Evolutionary conservation across 352 stramenopile species (phyloP).

Genomic region (Peronospora belbahrii): DNA sequence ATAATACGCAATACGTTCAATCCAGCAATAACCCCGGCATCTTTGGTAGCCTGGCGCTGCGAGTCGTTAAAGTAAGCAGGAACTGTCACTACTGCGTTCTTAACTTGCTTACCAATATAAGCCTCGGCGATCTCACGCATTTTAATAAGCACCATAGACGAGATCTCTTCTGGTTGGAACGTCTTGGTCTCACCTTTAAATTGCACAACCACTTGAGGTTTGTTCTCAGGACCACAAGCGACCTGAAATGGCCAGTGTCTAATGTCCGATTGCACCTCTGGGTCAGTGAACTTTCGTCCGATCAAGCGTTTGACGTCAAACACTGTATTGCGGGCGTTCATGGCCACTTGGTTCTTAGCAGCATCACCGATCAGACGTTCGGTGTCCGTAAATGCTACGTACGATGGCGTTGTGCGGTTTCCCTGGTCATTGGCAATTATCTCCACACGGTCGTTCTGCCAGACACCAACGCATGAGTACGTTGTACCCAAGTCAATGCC

Average conservation of each 20-base stretch:
- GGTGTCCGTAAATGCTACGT: constrained; percentile 92
- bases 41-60: constrained; percentile 92
- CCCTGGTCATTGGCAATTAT: constrained; percentile 95
- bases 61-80: constrained; percentile 96
- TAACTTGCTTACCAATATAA: constrained; percentile 57
- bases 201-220: constrained; percentile 64
- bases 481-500: constrained; percentile 97
- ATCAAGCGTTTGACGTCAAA: constrained; percentile 97
- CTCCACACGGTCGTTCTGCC: constrained; percentile 95
- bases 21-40: constrained; percentile 86
- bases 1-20: constrained; percentile 94
- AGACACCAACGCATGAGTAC: constrained; percentile 96
- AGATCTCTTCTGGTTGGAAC: constrained; percentile 80
- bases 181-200: constrained; percentile 65
- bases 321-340: constrained; percentile 93
- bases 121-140: constrained; percentile 63
- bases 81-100: constrained; percentile 90
- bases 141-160: constrained; percentile 70
- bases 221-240: constrained; percentile 42
- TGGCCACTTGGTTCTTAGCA: constrained; percentile 90
- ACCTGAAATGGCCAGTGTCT: constrained; percentile 74
- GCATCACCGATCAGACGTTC: constrained; percentile 93
- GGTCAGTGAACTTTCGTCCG: constrained; percentile 89
- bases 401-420: constrained; percentile 92
- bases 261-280: constrained; percentile 78